Conservation (phyloP, 257 asterid species). For the Solanum pinnatisectum region DNA sequence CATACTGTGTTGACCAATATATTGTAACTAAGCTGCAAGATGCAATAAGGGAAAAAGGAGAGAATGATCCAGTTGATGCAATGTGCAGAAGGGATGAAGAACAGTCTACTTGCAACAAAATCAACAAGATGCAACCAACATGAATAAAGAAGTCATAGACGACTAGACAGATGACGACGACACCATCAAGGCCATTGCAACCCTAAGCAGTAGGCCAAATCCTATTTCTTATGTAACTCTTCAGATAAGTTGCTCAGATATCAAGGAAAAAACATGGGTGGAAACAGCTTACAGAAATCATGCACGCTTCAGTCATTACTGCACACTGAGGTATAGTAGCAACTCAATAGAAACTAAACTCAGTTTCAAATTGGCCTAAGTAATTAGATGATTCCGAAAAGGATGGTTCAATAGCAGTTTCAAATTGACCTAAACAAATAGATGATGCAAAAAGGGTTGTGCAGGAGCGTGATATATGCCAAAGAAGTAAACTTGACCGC, state of each 20-base stretch:
- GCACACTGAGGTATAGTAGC: background rate
- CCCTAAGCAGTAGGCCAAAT: background rate
- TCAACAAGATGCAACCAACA: background rate
- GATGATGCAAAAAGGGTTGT: background rate
- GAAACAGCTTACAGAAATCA: background rate
- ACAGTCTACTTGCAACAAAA: background rate
- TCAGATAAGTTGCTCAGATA: background rate
- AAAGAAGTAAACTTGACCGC: background rate
- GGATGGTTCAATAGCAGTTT: background rate
- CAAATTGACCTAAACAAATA: background rate
- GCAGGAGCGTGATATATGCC: background rate
- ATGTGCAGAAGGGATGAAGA: background rate
- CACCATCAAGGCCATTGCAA: background rate
- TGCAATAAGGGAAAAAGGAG: background rate
- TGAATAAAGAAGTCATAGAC: background rate
- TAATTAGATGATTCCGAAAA: background rate
- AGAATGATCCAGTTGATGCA: background rate
- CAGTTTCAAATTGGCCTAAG: background rate
- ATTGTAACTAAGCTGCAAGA: background rate
- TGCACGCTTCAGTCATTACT: background rate
- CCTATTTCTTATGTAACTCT: background rate
- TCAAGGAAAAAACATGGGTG: background rate
- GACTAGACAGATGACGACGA: background rate
- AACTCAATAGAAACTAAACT: background rate
- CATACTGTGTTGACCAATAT: background rate